Evolutionary conservation across 2,329 filamentous ascomycete genomes (phyloP).

Genomic region (Phyllosticta capitalensis): DNA sequence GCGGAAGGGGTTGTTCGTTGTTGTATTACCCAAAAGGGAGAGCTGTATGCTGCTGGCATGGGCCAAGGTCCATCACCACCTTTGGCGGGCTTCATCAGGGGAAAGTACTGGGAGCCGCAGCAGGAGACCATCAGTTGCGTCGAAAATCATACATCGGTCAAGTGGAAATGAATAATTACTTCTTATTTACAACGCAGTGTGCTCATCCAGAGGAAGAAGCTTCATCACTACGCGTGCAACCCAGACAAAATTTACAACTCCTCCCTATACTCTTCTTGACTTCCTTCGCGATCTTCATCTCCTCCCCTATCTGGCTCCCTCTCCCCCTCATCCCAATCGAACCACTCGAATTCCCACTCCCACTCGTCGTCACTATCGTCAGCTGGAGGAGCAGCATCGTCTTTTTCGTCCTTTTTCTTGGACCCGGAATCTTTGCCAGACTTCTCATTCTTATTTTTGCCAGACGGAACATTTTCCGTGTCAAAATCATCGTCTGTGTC

Average conservation of each 20-base stretch:
- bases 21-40: neutral
- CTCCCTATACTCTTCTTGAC: constrained; percentile 32
- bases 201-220: neutral
- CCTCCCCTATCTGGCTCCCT: constrained; percentile 8
- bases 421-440: constrained; percentile 14
- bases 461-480: constrained; percentile 15
- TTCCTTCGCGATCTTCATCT: constrained; percentile 22
- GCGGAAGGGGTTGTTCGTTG: neutral
- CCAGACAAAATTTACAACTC: constrained; percentile 20
- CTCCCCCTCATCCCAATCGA: constrained; percentile 12
- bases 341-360: constrained; percentile 42
- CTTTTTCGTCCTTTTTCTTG: constrained; percentile 15
- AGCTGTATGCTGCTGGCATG: too few species aligned
- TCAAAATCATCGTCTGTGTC: constrained; percentile 48
- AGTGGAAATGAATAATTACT: too few species aligned
- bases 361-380: constrained; percentile 31
- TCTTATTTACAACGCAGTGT: neutral
- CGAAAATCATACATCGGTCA: too few species aligned
- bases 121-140: too few species aligned
- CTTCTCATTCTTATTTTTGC: constrained; percentile 12
- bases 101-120: too few species aligned
- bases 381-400: constrained; percentile 14
- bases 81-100: too few species aligned
- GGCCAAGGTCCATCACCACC: too few species aligned
- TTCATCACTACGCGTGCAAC: neutral